Evolutionary conservation across 2,329 filamentous ascomycete genomes (phyloP).

Genomic region (Xylaria polymorpha): DNA sequence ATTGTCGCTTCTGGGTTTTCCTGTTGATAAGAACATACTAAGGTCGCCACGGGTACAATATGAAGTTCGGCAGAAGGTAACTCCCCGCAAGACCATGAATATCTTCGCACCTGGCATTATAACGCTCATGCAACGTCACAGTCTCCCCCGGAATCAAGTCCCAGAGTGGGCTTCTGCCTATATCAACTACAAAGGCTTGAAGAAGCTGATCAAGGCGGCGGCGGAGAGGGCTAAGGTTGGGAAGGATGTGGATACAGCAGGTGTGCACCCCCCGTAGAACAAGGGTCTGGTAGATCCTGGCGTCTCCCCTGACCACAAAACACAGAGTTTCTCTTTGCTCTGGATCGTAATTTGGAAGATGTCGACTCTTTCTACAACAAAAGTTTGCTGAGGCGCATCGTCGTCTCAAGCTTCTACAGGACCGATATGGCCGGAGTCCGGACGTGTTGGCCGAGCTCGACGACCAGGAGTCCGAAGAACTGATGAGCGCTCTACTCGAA

Average conservation of each 20-base stretch:
- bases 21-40: constrained; percentile 5
- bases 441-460: constrained; percentile 80
- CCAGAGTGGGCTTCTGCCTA: constrained; percentile 87
- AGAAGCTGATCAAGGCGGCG: constrained; percentile 92
- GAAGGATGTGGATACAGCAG: constrained; percentile 86
- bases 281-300: constrained; percentile 51
- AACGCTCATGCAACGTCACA: constrained; percentile 49
- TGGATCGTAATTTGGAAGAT: constrained; percentile 97
- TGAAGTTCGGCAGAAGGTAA: constrained; percentile 74
- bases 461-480: constrained; percentile 88
- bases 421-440: constrained; percentile 82
- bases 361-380: constrained; percentile 98
- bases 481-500: constrained; percentile 90
- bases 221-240: constrained; percentile 73
- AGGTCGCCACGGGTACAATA: constrained; percentile 47
- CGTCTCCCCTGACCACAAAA: constrained; percentile 54
- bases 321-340: constrained; percentile 93
- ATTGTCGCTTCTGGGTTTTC: neutral
- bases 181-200: constrained; percentile 91
- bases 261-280: constrained; percentile 65
- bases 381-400: constrained; percentile 88
- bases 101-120: constrained; percentile 17
- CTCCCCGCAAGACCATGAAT: constrained; percentile 36
- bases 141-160: constrained; percentile 83
- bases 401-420: constrained; percentile 85